These are phyloP conservation scores for Porodaedalea pini DNA, from an alignment of 1,284 basidiomycete genomes.

Conservation along the genomic window DNA sequence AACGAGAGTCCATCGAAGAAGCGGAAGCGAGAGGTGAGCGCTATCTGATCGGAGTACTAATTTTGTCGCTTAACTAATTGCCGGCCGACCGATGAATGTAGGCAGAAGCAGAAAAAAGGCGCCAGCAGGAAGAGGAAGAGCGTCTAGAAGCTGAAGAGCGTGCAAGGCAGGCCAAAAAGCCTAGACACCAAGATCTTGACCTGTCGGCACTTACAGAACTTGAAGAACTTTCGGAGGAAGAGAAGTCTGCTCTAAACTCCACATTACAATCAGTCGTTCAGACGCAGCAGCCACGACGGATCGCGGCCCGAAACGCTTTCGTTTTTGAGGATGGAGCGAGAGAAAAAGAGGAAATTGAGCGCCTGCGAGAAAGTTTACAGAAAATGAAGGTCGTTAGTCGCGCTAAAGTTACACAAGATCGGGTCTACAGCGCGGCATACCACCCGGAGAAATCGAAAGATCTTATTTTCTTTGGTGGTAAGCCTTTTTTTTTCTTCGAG, in stretches of 20 bases:
- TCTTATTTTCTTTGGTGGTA: conserved; percentile 75
- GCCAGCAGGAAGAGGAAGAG: conserved; percentile 54
- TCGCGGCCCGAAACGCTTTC: conserved; percentile 48
- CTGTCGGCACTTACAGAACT: conserved; percentile 43
- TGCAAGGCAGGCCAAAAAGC: conserved; percentile 56
- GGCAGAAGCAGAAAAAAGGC: conserved; percentile 46
- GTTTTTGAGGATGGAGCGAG: conserved; percentile 40
- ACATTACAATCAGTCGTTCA: conserved; percentile 41
- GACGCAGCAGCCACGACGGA: conserved; percentile 35
- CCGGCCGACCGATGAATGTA: conserved; percentile 21
- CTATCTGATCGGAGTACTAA: too few species aligned
- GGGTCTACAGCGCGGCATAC: conserved; percentile 71
- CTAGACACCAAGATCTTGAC: conserved; percentile 63
- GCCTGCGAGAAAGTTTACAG: conserved; percentile 50
- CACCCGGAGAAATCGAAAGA: conserved; percentile 80
- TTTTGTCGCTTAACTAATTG: neutral
- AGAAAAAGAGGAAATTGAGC: conserved; percentile 45
- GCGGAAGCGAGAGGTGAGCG: conserved; percentile 58
- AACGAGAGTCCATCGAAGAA: conserved; percentile 63
- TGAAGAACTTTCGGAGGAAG: conserved; percentile 45
- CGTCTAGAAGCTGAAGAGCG: conserved; percentile 57
- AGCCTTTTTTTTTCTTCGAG: conserved; percentile 22
- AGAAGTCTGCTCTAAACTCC: conserved; percentile 41
- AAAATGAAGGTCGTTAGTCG: conserved; percentile 60
- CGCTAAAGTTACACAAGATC: conserved; percentile 71